A percentile compares a stretch with the other conserved stretches of the same genome.
Evolutionary conservation across 352 stramenopile genomes (phyloP).

Genomic region (Globisporangium alternatum): DNA sequence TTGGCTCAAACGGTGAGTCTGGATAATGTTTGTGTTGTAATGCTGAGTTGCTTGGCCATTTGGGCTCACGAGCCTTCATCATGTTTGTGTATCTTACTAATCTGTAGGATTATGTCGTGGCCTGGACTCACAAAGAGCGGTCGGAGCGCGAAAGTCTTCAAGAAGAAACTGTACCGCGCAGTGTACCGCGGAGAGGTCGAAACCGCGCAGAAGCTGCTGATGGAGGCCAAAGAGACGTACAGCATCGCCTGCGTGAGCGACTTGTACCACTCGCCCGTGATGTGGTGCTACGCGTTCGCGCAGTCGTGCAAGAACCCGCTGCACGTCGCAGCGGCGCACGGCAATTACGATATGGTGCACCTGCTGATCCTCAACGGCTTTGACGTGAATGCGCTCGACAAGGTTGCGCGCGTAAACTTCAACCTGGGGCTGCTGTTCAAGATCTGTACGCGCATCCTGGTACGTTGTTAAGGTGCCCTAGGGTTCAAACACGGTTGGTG

Average conservation of each 20-base stretch:
- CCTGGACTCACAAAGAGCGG: conserved; percentile 25
- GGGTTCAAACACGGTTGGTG: neutral
- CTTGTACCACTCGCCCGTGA: conserved; percentile 41
- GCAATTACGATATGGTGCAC: conserved; percentile 54
- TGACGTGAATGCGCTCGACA: conserved; percentile 71
- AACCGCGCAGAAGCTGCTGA: conserved; percentile 40
- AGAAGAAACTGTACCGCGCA: conserved; percentile 62
- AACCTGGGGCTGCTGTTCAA: conserved; percentile 75
- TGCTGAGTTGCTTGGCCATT: neutral
- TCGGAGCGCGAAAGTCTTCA: conserved; percentile 42
- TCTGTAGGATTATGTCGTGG: conserved; percentile 32
- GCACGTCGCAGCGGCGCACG: conserved; percentile 61
- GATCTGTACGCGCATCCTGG: conserved; percentile 53
- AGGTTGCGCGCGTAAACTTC: conserved; percentile 77
- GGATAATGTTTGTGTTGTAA: neutral
- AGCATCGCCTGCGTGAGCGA: conserved; percentile 32
- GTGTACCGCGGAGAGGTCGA: conserved; percentile 48
- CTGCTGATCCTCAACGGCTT: conserved; percentile 51
- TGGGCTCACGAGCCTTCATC: neutral
- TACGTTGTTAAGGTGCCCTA: conserved; percentile 19
- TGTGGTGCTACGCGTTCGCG: conserved; percentile 68
- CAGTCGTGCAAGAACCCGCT: conserved; percentile 74
- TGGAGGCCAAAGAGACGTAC: conserved; percentile 29
- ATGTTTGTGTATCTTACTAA: neutral
- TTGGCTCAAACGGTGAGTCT: conserved; percentile 28